Base-by-base conservation (phyloP, 495 filamentous ascomycete genomes). In the Hypomontagnella monticulosa region DNA sequence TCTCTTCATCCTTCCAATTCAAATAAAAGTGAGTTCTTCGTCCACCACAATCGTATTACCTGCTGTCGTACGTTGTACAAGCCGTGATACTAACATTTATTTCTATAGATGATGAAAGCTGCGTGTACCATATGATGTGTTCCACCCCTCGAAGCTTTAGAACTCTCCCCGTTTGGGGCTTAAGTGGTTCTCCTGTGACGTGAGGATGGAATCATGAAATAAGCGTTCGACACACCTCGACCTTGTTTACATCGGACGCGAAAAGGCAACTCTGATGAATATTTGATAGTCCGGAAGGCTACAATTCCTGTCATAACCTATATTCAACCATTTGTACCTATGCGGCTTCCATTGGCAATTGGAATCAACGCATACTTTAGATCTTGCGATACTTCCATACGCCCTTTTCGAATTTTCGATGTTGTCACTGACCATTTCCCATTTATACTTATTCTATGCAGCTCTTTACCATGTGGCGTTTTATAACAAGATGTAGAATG, bases 241-340 rank as follows among this genome's bases (percentile, higher is more conserved):
- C 87, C 93, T 97, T 97, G 91, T 97, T 96, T 83, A 81, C 71
- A 81, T 91, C 93, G 93, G 90, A 97, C 94, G 96, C 93, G 85
- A 91, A 88, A 84, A 86, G 89, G 92, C 92, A 97, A 93, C 93
- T 98, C 95, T 98, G 95, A 98, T 74, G 72, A 63, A 61, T 47
- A 66, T 73, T 71, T 80, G 71, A 73, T 75, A 71, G 55, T 23
- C 37, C 63, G 71, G 74, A 74, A 73, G 70, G 48, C 47, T 67
- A 63, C 46, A 61, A 49, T 20, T 16, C 38, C 12, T 12, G 6
- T 37, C n/a, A n/a, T n/a, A n/a, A n/a, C n/a, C n/a, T n/a, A n/a
- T n/a, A n/a, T n/a, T n/a, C n/a, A n/a, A n/a, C n/a, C n/a, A n/a
- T n/a, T n/a, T n/a, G n/a, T n/a, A n/a, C n/a, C n/a, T n/a, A n/a